Conservation (phyloP, 2,329 filamentous ascomycete genomes). For the Berkeleyomyces rouxiae region DNA sequence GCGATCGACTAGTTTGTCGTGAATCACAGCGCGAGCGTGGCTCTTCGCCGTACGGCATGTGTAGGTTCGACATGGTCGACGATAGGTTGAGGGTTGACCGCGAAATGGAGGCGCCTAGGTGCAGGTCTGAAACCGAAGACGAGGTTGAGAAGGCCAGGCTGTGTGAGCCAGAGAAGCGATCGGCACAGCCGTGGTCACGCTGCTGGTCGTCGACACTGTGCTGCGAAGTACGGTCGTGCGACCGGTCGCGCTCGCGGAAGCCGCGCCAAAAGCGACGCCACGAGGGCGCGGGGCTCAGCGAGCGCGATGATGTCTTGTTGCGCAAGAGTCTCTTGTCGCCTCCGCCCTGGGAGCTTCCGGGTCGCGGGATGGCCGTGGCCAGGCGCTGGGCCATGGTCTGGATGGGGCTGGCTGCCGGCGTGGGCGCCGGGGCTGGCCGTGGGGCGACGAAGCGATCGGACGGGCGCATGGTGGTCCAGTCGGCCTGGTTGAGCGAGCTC, state of each 20-base stretch:
- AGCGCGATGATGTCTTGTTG: conserved; percentile 28
- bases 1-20: conserved; percentile 17
- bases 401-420: conserved; percentile 16
- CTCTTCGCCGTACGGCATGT: neutral
- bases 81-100: neutral
- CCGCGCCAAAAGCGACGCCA: conserved; percentile 37
- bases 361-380: neutral
- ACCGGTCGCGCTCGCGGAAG: conserved; percentile 20
- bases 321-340: conserved; percentile 15
- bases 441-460: conserved; percentile 59
- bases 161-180: conserved; percentile 1
- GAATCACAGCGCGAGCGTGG: neutral
- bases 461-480: conserved; percentile 62
- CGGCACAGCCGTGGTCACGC: neutral
- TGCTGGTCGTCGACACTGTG: conserved; percentile 10
- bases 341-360: neutral
- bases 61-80: neutral
- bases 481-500: conserved; percentile 38
- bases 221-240: conserved; percentile 20
- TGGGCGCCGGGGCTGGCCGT: conserved; percentile 32
- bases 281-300: conserved; percentile 31
- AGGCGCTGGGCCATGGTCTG: conserved; percentile 8
- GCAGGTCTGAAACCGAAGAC: neutral
- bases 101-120: neutral
- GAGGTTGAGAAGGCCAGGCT: conserved; percentile 5